These are phyloP conservation scores for Fusarium heterosporum DNA, from an alignment of 2,329 filamentous ascomycete species.

Conservation along the genomic window DNA sequence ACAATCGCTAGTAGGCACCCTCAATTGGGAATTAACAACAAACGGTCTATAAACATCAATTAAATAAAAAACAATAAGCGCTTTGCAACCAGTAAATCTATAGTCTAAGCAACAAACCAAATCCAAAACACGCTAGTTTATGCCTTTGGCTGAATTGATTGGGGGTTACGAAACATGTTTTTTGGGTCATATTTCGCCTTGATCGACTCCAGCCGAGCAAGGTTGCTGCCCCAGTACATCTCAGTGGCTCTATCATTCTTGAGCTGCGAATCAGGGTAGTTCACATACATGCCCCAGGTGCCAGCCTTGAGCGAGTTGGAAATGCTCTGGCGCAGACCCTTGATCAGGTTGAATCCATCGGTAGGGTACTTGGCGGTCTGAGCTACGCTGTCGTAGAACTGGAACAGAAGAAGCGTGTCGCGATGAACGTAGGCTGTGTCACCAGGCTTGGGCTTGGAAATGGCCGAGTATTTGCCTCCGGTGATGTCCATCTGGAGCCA, in stretches of 20 bases:
- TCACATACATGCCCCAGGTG: conserved; percentile 56
- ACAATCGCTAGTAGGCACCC: too few species aligned
- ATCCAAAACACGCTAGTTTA: not conserved
- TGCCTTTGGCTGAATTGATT: conserved; percentile 43
- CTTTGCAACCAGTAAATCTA: not conserved
- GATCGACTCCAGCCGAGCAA: conserved; percentile 50
- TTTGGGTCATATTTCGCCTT: conserved; percentile 54
- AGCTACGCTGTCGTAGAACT: conserved; percentile 59
- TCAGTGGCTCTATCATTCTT: conserved; percentile 49
- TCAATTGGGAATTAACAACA: too few species aligned
- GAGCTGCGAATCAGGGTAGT: conserved; percentile 56
- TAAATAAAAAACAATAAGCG: not conserved
- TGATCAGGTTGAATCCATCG: conserved; percentile 51
- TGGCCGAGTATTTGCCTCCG: conserved; percentile 53
- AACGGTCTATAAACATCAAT: not conserved
- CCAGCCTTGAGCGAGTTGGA: conserved; percentile 46
- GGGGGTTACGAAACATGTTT: conserved; percentile 56
- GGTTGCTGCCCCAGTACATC: conserved; percentile 54
- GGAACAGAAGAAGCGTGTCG: conserved; percentile 62
- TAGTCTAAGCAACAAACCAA: not conserved
- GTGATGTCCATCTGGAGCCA: conserved; percentile 50
- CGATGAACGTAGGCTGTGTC: conserved; percentile 56
- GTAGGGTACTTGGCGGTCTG: conserved; percentile 47
- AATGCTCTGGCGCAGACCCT: conserved; percentile 51
- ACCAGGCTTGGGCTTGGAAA: conserved; percentile 47